A percentile compares a stretch with the other conserved stretches of the same genome.
Conservation (phyloP, 2,329 filamentous ascomycete species). For the Apiospora aurea region DNA sequence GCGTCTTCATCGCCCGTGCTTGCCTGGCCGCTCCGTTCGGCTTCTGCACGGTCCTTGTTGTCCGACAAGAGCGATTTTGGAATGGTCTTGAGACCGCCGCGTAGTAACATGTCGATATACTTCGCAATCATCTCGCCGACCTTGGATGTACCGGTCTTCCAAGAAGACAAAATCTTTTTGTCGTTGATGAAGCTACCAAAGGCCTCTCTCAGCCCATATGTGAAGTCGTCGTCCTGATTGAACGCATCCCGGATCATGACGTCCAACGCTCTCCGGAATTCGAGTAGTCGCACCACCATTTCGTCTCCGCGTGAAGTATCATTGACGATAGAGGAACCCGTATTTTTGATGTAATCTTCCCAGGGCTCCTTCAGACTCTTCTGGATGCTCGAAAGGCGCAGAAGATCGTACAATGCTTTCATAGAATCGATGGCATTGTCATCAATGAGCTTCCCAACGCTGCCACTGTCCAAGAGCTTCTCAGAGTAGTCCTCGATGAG, state of each 20-base stretch:
- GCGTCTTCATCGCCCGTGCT: constrained; percentile 86
- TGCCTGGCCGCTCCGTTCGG: constrained; percentile 68
- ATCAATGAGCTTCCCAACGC: constrained; percentile 76
- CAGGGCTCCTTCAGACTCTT: constrained; percentile 76
- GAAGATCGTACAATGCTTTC: constrained; percentile 77
- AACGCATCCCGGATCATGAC: constrained; percentile 80
- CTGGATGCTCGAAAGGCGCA: constrained; percentile 75
- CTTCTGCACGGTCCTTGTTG: constrained; percentile 61
- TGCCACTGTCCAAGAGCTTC: constrained; percentile 69
- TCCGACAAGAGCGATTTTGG: constrained; percentile 73
- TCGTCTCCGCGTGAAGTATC: constrained; percentile 80
- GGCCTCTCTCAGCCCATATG: constrained; percentile 80
- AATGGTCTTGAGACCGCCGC: constrained; percentile 85
- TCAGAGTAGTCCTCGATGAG: constrained; percentile 73
- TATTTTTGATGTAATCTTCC: constrained; percentile 76
- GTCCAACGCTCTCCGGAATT: constrained; percentile 82
- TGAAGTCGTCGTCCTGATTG: constrained; percentile 75
- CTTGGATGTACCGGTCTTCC: constrained; percentile 86
- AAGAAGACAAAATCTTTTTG: constrained; percentile 73
- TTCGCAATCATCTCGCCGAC: constrained; percentile 99
- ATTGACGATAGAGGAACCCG: constrained; percentile 80
- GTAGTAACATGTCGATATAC: constrained; percentile 88
- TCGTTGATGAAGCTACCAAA: constrained; percentile 95
- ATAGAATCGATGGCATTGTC: constrained; percentile 74
- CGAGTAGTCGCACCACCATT: constrained; percentile 85